These are phyloP conservation scores for Talaromyces piceae DNA, from an alignment of 2,329 filamentous ascomycete species.

Conservation along the genomic window DNA sequence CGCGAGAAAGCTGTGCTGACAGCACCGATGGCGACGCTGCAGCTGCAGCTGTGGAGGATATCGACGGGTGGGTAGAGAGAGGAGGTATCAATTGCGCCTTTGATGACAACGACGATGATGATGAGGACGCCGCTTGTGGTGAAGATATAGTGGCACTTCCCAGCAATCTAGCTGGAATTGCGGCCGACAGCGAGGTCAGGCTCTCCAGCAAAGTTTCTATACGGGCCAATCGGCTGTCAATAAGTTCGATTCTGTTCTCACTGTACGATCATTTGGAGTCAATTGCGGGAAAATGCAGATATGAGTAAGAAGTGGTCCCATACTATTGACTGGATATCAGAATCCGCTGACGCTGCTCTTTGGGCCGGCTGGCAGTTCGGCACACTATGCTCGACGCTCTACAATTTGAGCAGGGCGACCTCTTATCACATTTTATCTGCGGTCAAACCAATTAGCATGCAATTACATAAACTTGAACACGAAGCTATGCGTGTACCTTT, in stretches of 20 bases:
- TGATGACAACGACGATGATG: background rate
- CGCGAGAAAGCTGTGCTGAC: background rate
- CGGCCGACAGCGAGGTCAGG: constrained; percentile 24
- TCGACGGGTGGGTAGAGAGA: constrained; percentile 3
- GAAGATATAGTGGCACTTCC: background rate
- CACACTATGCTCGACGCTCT: constrained; percentile 30
- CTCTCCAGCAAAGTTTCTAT: constrained; percentile 39
- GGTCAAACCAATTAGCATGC: background rate
- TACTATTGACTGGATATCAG: constrained; percentile 38
- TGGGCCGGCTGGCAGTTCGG: constrained; percentile 29
- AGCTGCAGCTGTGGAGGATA: background rate
- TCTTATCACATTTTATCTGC: constrained; percentile 38
- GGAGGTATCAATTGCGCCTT: background rate
- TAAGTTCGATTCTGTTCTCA: constrained; percentile 48
- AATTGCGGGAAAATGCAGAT: background rate
- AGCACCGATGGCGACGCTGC: no score
- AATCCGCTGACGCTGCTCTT: constrained; percentile 32
- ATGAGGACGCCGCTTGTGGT: no score
- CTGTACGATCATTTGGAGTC: constrained; percentile 20
- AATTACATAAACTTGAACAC: background rate
- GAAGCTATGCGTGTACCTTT: constrained; percentile 7
- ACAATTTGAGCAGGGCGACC: constrained; percentile 36
- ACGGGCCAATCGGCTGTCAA: constrained; percentile 43
- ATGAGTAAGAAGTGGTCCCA: constrained; percentile 4
- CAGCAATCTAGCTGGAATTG: background rate